Percentiles rank a stretch among this genome's conserved stretches.
These are phyloP conservation scores for Carex myosuroides DNA, from an alignment of 176 grass and related monocot species.

Conservation along the genomic window DNA sequence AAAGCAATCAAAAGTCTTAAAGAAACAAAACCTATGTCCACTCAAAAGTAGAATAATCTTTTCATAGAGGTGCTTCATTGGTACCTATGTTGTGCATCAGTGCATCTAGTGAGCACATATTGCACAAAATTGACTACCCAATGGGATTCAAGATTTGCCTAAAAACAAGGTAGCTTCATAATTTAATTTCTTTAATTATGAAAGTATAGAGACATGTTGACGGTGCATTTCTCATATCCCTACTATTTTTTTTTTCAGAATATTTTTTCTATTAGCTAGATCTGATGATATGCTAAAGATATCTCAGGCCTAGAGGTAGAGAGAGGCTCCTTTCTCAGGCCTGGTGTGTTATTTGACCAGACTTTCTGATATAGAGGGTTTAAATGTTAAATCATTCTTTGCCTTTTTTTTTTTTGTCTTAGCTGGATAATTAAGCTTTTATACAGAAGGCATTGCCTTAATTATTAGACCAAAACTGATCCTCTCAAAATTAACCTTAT, in stretches of 20 bases:
- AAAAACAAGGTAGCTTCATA: neutral
- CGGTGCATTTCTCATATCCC: neutral
- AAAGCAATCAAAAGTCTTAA: neutral
- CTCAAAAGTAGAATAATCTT: neutral
- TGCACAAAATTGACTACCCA: neutral
- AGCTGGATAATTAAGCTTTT: neutral
- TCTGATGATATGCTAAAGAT: neutral
- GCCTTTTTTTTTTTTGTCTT: neutral
- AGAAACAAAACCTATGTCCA: neutral
- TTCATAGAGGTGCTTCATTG: neutral
- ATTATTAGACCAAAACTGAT: neutral
- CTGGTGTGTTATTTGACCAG: neutral
- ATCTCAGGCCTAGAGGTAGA: too few relatives aligned
- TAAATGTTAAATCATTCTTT: neutral
- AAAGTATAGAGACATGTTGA: neutral
- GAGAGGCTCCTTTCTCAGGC: neutral
- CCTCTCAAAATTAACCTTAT: neutral
- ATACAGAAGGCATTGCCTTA: too few relatives aligned
- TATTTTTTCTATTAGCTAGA: neutral
- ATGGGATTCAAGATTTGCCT: neutral
- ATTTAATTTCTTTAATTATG: neutral
- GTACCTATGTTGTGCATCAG: neutral
- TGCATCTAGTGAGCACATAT: conserved; percentile 4
- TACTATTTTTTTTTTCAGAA: neutral
- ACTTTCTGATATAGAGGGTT: neutral